A percentile compares a stretch with the other conserved stretches of the same genome.
Conservation (phyloP, 345 rosid genomes). For the Cardamine resedifolia region DNA sequence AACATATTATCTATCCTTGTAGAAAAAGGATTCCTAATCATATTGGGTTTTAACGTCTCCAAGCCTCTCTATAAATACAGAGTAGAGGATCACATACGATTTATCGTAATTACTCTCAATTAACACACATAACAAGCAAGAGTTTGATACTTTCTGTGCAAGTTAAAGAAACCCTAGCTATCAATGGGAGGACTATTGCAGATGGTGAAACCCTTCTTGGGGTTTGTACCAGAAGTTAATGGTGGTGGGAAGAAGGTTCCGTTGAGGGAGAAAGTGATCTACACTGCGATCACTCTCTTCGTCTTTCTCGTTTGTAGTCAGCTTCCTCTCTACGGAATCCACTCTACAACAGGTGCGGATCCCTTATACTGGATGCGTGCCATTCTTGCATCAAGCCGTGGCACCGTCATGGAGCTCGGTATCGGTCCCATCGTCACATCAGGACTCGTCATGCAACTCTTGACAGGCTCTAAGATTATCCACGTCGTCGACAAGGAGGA, state of each 20-base stretch:
- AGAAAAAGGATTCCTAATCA: not conserved
- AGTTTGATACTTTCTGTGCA: not conserved
- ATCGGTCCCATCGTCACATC: conserved; percentile 59
- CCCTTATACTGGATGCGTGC: conserved; percentile 64
- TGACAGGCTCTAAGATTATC: conserved; percentile 57
- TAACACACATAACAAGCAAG: not conserved
- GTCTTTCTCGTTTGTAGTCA: conserved; percentile 55
- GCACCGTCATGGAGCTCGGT: conserved; percentile 63
- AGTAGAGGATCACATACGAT: not conserved
- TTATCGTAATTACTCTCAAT: too few species aligned
- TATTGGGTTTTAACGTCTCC: not conserved
- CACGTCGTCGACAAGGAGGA: conserved; percentile 46
- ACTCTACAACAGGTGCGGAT: conserved; percentile 52
- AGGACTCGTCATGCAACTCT: conserved; percentile 54
- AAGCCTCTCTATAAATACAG: conserved; percentile 4
- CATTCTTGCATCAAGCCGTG: conserved; percentile 58
- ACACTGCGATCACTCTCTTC: conserved; percentile 45
- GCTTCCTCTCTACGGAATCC: conserved; percentile 59
- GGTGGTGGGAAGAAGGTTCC: conserved; percentile 50
- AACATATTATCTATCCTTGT: not conserved
- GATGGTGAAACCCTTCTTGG: conserved; percentile 49
- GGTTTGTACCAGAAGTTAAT: conserved; percentile 39
- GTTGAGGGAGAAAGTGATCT: conserved; percentile 50
- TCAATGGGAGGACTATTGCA: conserved; percentile 42
- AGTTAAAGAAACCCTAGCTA: not conserved